A percentile compares a stretch with the other conserved stretches of the same genome.
These are phyloP conservation scores for Pyrrhoderma lamaoense DNA, from an alignment of 1,284 basidiomycete species.

Conservation along the genomic window DNA sequence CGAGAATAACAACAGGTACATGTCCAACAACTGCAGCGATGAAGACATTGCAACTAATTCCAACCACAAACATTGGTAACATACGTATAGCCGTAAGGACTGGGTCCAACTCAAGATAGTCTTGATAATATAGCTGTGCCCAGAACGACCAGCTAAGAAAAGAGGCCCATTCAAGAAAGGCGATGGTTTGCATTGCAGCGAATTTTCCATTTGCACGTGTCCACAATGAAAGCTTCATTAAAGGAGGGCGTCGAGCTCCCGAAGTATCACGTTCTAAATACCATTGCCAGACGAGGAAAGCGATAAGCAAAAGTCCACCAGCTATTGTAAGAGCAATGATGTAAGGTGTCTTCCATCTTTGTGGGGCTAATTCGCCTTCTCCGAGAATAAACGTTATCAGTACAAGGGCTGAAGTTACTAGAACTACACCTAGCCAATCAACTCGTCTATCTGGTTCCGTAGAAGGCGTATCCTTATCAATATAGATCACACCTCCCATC, in stretches of 20 bases:
- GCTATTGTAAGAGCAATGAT: slow-evolving; percentile 58
- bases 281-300: slow-evolving; percentile 66
- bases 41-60: slow-evolving; percentile 62
- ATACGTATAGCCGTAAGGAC: slow-evolving; percentile 71
- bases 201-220: slow-evolving; percentile 57
- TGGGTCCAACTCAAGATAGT: slow-evolving; percentile 46
- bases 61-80: slow-evolving; percentile 69
- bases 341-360: slow-evolving; percentile 70
- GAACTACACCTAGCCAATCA: slow-evolving; percentile 76
- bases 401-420: slow-evolving; percentile 71
- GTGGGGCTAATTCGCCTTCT: slow-evolving; percentile 60
- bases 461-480: slow-evolving; percentile 40
- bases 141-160: slow-evolving; percentile 55
- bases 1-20: slow-evolving; percentile 47
- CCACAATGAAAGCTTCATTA: slow-evolving; percentile 72
- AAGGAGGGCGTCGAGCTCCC: slow-evolving; percentile 38
- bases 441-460: slow-evolving; percentile 46
- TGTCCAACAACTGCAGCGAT: slow-evolving; percentile 55
- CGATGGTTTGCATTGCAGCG: slow-evolving; percentile 57
- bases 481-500: slow-evolving; percentile 41
- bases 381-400: slow-evolving; percentile 76
- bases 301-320: slow-evolving; percentile 48
- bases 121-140: slow-evolving; percentile 63
- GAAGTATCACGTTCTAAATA: slow-evolving; percentile 41
- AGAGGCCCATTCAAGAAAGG: slow-evolving; percentile 61